Evolutionary conservation across 1,139 yeast species (phyloP).

Genomic region (Sugiyamaella xylanicola): DNA sequence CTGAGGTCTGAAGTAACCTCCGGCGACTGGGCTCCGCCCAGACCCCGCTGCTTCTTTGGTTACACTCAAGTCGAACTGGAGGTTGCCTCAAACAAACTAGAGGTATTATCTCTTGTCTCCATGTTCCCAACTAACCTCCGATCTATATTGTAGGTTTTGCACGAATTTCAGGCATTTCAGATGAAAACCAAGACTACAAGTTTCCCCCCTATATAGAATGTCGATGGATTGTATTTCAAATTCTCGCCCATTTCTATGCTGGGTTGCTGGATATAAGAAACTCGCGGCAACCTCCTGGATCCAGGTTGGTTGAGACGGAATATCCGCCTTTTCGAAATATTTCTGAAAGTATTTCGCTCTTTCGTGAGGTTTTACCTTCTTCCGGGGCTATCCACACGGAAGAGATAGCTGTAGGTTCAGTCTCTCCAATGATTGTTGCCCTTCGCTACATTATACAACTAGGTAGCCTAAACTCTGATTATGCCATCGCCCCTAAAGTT

Average conservation of each 20-base stretch:
- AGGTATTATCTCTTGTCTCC: no score
- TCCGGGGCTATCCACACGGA: neutral
- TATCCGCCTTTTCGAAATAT: no score
- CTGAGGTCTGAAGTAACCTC: neutral
- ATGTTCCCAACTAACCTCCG: no score
- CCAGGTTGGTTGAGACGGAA: no score
- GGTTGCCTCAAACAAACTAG: no score
- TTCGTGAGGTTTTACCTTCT: neutral
- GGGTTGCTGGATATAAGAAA: neutral
- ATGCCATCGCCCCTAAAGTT: neutral
- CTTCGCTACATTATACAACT: neutral
- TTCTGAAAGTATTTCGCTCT: neutral
- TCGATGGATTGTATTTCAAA: neutral
- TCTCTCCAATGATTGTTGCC: neutral
- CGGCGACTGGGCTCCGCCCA: neutral
- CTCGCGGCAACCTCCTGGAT: neutral
- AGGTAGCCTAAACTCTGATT: neutral
- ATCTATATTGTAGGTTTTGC: neutral
- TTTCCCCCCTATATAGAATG: neutral
- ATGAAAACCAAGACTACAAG: neutral
- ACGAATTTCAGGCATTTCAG: neutral
- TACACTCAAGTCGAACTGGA: neutral
- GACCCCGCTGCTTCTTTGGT: neutral
- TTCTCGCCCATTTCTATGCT: neutral
- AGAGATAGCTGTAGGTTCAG: neutral